These are phyloP conservation scores for Zizania latifolia DNA, from an alignment of 176 grass and related monocot species.

Conservation along the genomic window DNA sequence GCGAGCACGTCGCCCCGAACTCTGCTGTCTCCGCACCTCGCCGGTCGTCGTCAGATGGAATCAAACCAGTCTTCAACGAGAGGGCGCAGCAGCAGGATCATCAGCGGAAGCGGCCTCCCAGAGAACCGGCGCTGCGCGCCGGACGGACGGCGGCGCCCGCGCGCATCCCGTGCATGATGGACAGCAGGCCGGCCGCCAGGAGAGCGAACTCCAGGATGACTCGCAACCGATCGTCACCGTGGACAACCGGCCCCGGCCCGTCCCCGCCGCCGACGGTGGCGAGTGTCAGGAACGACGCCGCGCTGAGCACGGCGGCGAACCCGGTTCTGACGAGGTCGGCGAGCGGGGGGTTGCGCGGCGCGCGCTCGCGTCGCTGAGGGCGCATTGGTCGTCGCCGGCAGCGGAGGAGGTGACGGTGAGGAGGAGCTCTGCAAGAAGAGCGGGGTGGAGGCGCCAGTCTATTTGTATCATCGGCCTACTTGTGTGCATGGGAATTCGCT, in stretches of 20 bases:
- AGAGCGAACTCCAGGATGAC: constrained; percentile 3
- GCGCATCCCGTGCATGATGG: constrained; percentile 10
- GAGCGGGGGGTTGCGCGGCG: background rate
- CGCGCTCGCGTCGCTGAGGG: no score
- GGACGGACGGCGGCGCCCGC: background rate
- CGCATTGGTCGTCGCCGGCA: no score
- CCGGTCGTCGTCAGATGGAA: background rate
- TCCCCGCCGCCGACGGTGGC: background rate
- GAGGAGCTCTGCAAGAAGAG: no score
- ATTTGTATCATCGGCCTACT: no score
- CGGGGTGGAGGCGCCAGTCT: no score
- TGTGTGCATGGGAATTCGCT: no score
- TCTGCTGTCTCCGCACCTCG: background rate
- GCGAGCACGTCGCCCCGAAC: background rate
- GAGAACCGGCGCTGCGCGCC: background rate
- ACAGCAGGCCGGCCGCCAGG: constrained; percentile 1
- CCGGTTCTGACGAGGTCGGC: background rate
- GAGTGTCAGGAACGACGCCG: background rate
- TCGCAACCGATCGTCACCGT: background rate
- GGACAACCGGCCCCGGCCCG: background rate
- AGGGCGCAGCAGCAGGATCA: background rate
- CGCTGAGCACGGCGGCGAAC: background rate
- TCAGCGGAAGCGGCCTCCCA: background rate
- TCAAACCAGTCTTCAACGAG: constrained; percentile 17
- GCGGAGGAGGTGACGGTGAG: no score